Conservation (phyloP, 2,329 filamentous ascomycete genomes). For the Ophiostoma australiae region DNA sequence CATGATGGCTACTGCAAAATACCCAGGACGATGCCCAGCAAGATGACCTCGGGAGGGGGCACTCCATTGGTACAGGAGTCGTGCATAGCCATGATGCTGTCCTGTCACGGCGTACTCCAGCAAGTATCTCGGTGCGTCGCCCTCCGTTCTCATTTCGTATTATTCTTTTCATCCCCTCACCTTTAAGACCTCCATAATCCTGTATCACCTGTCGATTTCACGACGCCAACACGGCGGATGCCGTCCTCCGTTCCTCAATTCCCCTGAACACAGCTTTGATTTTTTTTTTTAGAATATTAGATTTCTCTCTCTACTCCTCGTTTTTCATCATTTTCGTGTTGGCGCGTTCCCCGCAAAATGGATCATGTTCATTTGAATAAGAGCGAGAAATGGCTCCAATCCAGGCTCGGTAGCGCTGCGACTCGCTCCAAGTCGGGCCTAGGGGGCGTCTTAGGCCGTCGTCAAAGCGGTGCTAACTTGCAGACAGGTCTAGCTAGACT, state of each 20-base stretch:
- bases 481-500: not conserved
- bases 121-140: not conserved
- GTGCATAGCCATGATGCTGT: not conserved
- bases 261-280: not conserved
- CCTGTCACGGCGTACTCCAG: not conserved
- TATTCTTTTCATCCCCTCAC: not conserved
- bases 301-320: not conserved
- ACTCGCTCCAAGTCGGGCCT: not conserved
- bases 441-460: not conserved
- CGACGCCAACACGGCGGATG: not conserved
- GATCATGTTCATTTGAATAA: not conserved
- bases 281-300: not conserved
- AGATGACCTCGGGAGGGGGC: not conserved
- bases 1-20: not conserved
- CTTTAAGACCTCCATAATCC: not conserved
- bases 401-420: not conserved
- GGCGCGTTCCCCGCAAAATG: not conserved
- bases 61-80: not conserved
- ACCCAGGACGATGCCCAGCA: not conserved
- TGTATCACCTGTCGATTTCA: not conserved
- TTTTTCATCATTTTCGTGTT: not conserved
- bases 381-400: not conserved
- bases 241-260: not conserved
- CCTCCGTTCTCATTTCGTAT: not conserved
- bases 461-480: not conserved